Percentiles rank a stretch among this genome's conserved stretches.
phyloP scores from a whole-genome alignment of 441 rosid genomes.

The Gossypium davidsonii region DNA sequence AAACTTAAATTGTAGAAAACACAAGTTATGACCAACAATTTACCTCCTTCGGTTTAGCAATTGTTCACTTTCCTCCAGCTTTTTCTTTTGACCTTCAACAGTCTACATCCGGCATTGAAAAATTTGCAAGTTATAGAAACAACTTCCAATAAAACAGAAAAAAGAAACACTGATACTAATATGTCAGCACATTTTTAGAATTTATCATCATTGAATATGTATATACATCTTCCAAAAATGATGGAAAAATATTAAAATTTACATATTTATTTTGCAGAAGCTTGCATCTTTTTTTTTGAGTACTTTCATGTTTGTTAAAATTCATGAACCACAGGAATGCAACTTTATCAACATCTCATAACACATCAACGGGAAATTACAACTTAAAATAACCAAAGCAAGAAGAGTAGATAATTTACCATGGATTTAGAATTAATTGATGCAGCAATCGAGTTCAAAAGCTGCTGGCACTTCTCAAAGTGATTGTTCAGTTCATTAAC shows the following conservation, averaged over 20 bases:
- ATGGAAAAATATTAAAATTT: not conserved
- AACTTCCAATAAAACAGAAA: not conserved
- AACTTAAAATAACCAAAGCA: not conserved
- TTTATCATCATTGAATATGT: not conserved
- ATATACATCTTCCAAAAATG: not conserved
- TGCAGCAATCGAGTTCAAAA: conserved; percentile 67
- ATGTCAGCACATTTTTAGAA: not conserved
- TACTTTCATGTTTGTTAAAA: not conserved
- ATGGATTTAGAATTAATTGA: conserved; percentile 57
- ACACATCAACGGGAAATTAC: not conserved
- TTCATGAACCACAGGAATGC: not conserved
- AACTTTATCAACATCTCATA: not conserved
- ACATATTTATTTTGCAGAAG: not conserved
- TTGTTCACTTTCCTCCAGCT: conserved; percentile 70
- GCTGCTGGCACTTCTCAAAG: conserved; percentile 91
- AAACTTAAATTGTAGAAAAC: conserved; percentile 1
- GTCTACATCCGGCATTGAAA: conserved; percentile 34
- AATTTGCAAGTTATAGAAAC: not conserved
- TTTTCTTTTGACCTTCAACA: conserved; percentile 74
- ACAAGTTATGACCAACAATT: not conserved
- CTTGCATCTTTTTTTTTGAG: not conserved
- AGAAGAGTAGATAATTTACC: conserved; percentile 32
- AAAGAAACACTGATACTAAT: not conserved
- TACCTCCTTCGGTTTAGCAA: conserved; percentile 65
- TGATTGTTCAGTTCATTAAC: conserved; percentile 63